These are phyloP conservation scores for Fusarium sp. DNA, from an alignment of 2,329 filamentous ascomycete genomes.

Conservation along the genomic window DNA sequence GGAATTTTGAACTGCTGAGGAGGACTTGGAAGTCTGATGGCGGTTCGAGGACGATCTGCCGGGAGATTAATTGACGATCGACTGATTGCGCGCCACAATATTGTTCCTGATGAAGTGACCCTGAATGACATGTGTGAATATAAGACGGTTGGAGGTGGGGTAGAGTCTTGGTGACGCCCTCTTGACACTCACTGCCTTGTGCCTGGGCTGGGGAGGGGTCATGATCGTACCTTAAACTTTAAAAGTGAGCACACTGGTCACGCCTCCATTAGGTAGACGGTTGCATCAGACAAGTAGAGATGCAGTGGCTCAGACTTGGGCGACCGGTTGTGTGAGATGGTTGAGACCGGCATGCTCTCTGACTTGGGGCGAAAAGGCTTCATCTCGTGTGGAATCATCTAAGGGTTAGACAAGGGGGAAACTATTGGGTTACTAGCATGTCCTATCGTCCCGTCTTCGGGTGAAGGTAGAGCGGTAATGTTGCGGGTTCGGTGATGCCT, in stretches of 20 bases:
- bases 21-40: constrained; percentile 27
- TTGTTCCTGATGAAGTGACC: background rate
- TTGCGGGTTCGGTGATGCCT: background rate
- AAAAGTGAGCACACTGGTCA: background rate
- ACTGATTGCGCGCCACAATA: constrained; percentile 7
- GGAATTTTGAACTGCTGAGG: constrained; percentile 8
- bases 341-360: background rate
- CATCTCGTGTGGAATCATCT: background rate
- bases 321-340: background rate
- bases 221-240: background rate
- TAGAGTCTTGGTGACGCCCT: background rate
- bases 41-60: constrained; percentile 11
- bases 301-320: background rate
- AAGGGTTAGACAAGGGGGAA: background rate
- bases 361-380: background rate
- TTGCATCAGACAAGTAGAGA: background rate
- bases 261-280: background rate
- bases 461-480: background rate
- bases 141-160: background rate
- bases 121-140: background rate
- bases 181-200: background rate
- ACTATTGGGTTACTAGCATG: background rate
- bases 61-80: constrained; percentile 34
- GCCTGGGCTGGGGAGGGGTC: background rate
- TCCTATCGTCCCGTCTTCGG: background rate